Conservation (phyloP, 148 eudicot genomes). For the Arctostaphylos glauca region DNA sequence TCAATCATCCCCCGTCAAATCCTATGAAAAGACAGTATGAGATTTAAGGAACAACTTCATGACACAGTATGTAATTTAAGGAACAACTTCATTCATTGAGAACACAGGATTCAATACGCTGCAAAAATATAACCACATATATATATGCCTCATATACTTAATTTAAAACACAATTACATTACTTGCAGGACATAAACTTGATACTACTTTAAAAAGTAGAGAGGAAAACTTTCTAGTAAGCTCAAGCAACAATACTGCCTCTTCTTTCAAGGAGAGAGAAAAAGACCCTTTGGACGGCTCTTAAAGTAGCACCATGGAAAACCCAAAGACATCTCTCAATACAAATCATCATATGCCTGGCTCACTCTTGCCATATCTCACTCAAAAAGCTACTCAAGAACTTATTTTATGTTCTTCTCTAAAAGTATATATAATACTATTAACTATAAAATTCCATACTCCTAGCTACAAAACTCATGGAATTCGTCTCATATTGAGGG, state of each 20-base stretch:
- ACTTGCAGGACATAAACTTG: neutral
- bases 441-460: constrained; percentile 9
- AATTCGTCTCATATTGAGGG: constrained; percentile 57
- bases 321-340: constrained; percentile 35
- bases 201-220: no score
- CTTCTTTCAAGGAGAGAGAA: neutral
- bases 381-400: constrained; percentile 19
- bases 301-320: constrained; percentile 60
- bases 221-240: neutral
- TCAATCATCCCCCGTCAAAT: neutral
- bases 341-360: neutral
- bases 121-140: neutral
- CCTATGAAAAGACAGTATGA: neutral
- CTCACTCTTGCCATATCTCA: constrained; percentile 3
- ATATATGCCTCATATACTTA: no score
- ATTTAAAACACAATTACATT: neutral
- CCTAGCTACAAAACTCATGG: constrained; percentile 73
- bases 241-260: neutral
- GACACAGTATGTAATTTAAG: neutral
- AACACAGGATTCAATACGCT: neutral
- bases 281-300: constrained; percentile 55
- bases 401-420: constrained; percentile 7
- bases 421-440: neutral
- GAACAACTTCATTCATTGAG: neutral
- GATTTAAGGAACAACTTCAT: neutral